Conservation (phyloP, 2,329 filamentous ascomycete species). For the Tolypocladium ovalisporum region DNA sequence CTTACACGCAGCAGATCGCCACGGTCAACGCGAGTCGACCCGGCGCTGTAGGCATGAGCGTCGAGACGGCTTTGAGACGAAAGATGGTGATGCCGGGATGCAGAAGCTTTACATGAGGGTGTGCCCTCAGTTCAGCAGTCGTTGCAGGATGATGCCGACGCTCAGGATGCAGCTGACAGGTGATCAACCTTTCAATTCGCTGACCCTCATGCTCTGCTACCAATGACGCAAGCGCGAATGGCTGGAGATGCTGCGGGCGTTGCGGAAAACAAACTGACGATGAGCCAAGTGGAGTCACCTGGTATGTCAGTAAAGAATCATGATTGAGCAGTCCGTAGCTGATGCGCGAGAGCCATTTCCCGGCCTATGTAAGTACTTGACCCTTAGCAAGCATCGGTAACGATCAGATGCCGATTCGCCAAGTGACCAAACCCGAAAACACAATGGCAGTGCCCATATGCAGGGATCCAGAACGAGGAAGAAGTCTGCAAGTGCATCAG, state of each 20-base stretch:
- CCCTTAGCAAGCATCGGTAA: not conserved
- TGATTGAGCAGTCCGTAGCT: not conserved
- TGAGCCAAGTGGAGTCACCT: not conserved
- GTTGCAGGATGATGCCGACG: too few relatives aligned
- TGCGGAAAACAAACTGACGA: not conserved
- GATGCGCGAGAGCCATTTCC: not conserved
- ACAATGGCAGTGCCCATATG: not conserved
- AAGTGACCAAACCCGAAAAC: not conserved
- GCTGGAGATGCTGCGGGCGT: not conserved
- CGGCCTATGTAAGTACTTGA: not conserved
- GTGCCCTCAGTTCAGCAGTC: too few relatives aligned
- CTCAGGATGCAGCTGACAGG: not conserved
- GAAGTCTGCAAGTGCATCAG: not conserved
- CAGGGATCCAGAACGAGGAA: not conserved
- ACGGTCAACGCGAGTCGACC: not conserved
- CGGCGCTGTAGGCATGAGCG: not conserved
- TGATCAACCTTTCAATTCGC: not conserved
- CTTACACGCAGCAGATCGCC: not conserved
- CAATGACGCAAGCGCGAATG: not conserved
- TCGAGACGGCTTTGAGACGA: too few relatives aligned
- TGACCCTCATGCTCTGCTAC: not conserved
- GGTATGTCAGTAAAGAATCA: not conserved
- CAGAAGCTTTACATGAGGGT: too few relatives aligned
- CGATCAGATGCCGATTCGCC: not conserved
- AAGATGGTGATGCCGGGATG: not conserved